Base-by-base conservation (phyloP, 2,329 filamentous ascomycete species). In the Aspergillus neoniger region DNA sequence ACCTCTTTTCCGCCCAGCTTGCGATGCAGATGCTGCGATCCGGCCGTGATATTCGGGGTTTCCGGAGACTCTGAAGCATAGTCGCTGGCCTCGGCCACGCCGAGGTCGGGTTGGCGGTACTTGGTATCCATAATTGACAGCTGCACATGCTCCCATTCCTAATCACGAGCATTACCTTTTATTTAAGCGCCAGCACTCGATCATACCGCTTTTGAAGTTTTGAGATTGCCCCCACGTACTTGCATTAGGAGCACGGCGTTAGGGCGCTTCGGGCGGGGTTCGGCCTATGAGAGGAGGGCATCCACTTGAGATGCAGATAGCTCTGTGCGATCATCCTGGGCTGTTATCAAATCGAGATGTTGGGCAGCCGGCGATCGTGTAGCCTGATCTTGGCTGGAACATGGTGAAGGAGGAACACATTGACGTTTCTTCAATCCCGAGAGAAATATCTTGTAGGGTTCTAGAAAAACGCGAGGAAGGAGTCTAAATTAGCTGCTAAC, bases 1-100 rank as follows among this genome's bases (percentile, higher is more conserved):
- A 76, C 67, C 52, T 75, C 71, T 51, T 69, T 70, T 10, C 72
- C 70, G 32, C 69, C 59, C 12, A 76, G 61, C 55, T 70, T 72
- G 4, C 74, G 69, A 54, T 76, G 72, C 5, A 76, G 67, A 32
- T 66, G 55, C 52, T 66, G 64, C 23, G 64, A 66, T 15, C 63
- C 62, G 2, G 64, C 50, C 0, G 60, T 60, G 15, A 62, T 58
- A 7, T 50, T 17, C 12, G 10, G 53, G n/a, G 2, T 32, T 12
- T 21, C 39, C 10, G 44, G 17, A n/a, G 43, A 17, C 19, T 44
- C 52, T 14, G 32, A 36, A 36, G 32, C 32, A 30, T 43, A 17
- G 30, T 55, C 23, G 39, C 39, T 43, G 28, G 15, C 2, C 7
- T 55, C 41, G 9, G 39, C 41, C n/a, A 14, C 15, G 15, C n/a